Evolutionary conservation across 2,329 filamentous ascomycete species (phyloP), one percentile per base, ranked within the genome.

Genomic region (Botryotinia convoluta): DNA sequence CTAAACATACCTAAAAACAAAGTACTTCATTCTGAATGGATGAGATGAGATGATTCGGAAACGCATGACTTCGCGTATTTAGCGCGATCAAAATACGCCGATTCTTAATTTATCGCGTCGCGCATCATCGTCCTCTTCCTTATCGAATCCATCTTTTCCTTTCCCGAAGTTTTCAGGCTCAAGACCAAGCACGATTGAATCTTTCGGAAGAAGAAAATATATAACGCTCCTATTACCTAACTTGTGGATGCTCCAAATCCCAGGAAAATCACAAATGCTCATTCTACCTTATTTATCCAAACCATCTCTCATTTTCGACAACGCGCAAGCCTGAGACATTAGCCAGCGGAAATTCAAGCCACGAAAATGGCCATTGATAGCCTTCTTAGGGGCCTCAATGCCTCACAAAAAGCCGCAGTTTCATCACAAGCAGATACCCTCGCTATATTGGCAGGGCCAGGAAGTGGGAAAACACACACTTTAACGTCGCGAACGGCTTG

Each of bases 381-480:
- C 26, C 69, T 92, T 61, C 84, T 93, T 48, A 81, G 85, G 72
- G 89, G 88, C 48, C 85, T 93, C 73, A 93, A 93, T 82, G 81
- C 83, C 63, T 89, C 89, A 14, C 91, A 93, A 80, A 85, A 84
- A 76, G 85, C 85, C 65, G 91, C 91, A 2, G 91, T 93, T 39
- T 88, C 89, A 12, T 91, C 89, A 9, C 84, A 86, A 6, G 87
- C 89, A 16, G 83, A 86, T 57, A 80, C 82, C 61, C 76, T 92
- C 29, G 90, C 90, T 67, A 92, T 92, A 72, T 83, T 92, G 61
- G 90, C 90, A 57, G 90, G 90, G 0, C 90, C 89, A 4, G 90
- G 90, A 29, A 91, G 89, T 75, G 95, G 96, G 32, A 98, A 99
- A 83, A 99, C 95, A 22, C 97, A 98, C 82, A 98, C 96, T 0